Base-by-base conservation (phyloP, 805 yeast species). In the Yarrowia yakushimensis region DNA sequence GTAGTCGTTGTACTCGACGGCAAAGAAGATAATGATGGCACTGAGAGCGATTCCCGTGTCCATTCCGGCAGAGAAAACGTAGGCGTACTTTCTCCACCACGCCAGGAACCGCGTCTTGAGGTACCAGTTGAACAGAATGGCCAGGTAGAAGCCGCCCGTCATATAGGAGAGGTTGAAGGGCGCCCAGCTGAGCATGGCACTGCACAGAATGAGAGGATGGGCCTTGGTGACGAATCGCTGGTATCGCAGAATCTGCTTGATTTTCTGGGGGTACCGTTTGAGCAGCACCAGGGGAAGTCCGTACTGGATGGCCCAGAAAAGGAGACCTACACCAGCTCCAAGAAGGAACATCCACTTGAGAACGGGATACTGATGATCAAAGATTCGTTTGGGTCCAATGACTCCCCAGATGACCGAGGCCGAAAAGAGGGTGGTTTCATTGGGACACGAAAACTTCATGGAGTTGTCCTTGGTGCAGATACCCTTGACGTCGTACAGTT, bases 101-200 rank as follows among this genome's bases (percentile, higher is more conserved):
- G 73, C 69, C 54, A 72, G 70, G 62, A 78, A 69, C 61, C 73
- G 70, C 65, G 75, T 75, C 79, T 78, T 80, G 75, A 81, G 80
- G 39, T 73, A 61, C 65, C 71, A 75, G 27, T 81, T 75, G 57
- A 79, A 34, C 31, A 66, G 66, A 37, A 79, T 69, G 6, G 81
- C 81, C 3, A 79, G 74, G 42, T 71, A 75, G 64, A 75, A 75
- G 60, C 69, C 66, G 76, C 75, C 77, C 39, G 79, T 66, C 68
- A 79, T 11, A 31, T 50, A 15, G 22, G 22, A 4, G 11, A 50
- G n/a, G 39, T 33, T 50, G n/a, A 15, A 22, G 28, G 57, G 57
- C 5, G 57, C 31, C 39, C 39, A 33, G 20, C 12, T n/a, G 17
- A 33, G 30, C 10, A 23, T 13, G 5, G 18, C 41, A 13, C 10